Conservation (phyloP, 495 filamentous ascomycete species). For the Glarea lozoyensis region DNA sequence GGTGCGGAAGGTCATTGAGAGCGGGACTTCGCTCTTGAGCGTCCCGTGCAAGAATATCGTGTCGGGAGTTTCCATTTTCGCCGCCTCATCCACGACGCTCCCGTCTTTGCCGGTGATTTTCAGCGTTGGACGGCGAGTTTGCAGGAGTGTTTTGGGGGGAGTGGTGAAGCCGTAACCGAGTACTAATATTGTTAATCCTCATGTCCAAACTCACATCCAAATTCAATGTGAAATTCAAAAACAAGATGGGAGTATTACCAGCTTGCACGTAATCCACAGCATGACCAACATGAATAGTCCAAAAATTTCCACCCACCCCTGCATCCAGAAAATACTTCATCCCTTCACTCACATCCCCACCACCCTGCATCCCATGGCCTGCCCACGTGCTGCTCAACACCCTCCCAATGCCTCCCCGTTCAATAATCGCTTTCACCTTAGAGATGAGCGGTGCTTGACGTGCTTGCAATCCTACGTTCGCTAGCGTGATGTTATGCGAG, state of each 20-base stretch:
- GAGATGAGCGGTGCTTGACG: conserved; percentile 35
- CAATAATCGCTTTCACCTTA: conserved; percentile 34
- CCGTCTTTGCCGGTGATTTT: conserved; percentile 24
- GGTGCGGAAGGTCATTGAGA: conserved; percentile 38
- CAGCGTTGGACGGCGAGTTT: conserved; percentile 25
- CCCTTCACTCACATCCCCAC: conserved; percentile 22
- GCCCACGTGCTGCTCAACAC: conserved; percentile 42
- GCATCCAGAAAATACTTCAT: conserved; percentile 35
- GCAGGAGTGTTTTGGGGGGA: conserved; percentile 35
- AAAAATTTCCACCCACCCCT: conserved; percentile 38
- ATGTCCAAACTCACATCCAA: conserved; percentile 25
- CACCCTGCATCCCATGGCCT: conserved; percentile 27
- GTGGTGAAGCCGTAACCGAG: conserved; percentile 30
- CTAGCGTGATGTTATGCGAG: conserved; percentile 29
- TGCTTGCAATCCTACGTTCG: conserved; percentile 44
- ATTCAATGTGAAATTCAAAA: neutral
- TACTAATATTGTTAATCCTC: conserved; percentile 33
- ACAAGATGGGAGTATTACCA: neutral
- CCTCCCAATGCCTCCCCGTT: conserved; percentile 40
- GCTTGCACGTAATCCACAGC: conserved; percentile 24
- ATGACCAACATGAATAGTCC: conserved; percentile 46
- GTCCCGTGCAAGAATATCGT: conserved; percentile 37
- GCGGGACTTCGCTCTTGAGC: conserved; percentile 30
- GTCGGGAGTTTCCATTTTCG: conserved; percentile 34
- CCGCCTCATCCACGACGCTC: conserved; percentile 20